Conservation (phyloP, 768 basidiomycete genomes). For the Exidia glandulosa region DNA sequence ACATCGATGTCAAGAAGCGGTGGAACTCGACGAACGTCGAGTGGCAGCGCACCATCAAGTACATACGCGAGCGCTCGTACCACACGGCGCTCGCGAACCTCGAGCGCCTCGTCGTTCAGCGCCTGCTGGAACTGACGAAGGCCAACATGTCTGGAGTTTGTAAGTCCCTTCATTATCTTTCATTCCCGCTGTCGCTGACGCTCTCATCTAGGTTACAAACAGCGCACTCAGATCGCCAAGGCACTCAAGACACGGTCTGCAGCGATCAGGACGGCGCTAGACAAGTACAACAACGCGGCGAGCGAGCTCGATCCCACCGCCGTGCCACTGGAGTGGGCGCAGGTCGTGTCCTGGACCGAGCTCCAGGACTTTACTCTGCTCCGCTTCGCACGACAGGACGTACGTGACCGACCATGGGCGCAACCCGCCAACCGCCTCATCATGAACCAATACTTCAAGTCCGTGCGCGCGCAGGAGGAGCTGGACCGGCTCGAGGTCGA, state of each 20-base stretch:
- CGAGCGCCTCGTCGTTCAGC: slow-evolving; percentile 19
- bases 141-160: slow-evolving; percentile 14
- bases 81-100: slow-evolving; percentile 17
- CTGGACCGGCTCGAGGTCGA: slow-evolving; percentile 1
- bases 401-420: not conserved
- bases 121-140: slow-evolving; percentile 21
- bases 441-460: not conserved
- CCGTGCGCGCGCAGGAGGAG: slow-evolving; percentile 1
- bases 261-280: slow-evolving; percentile 1
- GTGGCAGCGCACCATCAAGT: not conserved
- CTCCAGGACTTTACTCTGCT: slow-evolving; percentile 2
- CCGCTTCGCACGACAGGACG: not conserved
- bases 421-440: not conserved
- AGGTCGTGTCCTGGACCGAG: not conserved
- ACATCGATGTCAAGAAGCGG: not conserved
- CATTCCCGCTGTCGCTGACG: not conserved
- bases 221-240: slow-evolving; percentile 21
- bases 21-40: not conserved
- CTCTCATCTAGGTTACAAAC: slow-evolving; percentile 16
- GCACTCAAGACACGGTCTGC: slow-evolving; percentile 16
- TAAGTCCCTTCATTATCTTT: slow-evolving; percentile 2
- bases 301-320: not conserved
- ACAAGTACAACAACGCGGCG: slow-evolving; percentile 1
- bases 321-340: not conserved
- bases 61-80: slow-evolving; percentile 6